These are phyloP conservation scores for Gynandropsis gynandra DNA, from an alignment of 345 rosid species.

Conservation along the genomic window DNA sequence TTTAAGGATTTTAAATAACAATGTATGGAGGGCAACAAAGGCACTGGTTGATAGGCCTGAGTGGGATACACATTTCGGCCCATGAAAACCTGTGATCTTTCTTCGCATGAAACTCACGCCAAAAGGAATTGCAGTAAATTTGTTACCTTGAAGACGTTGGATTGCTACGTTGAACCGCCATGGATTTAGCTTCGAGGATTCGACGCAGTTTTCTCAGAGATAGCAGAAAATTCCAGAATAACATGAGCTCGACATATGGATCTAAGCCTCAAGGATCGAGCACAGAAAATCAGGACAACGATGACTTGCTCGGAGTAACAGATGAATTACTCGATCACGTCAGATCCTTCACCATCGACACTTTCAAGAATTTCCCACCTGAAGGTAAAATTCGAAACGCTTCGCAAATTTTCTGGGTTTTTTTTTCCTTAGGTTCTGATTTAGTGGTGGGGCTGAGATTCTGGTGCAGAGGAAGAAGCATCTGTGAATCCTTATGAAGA, in stretches of 20 bases:
- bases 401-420: not conserved
- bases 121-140: no score
- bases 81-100: not conserved
- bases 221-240: constrained; percentile 12
- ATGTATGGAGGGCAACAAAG: no score
- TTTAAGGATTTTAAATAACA: no score
- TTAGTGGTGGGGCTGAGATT: constrained; percentile 11
- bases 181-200: constrained; percentile 57
- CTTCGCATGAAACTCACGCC: not conserved
- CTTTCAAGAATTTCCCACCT: constrained; percentile 64
- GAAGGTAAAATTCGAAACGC: constrained; percentile 31
- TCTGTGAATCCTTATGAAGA: constrained; percentile 22
- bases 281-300: constrained; percentile 17
- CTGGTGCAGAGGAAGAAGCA: constrained; percentile 39
- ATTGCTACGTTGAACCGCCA: constrained; percentile 12
- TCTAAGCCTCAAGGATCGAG: constrained; percentile 14
- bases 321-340: constrained; percentile 48
- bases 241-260: constrained; percentile 9
- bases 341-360: constrained; percentile 60
- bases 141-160: not conserved
- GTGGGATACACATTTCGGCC: no score
- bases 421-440: not conserved
- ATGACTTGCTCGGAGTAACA: constrained; percentile 54
- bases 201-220: constrained; percentile 39
- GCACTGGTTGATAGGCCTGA: no score